These are phyloP conservation scores for Erythrophleum ivorense DNA, from an alignment of 331 rosid genomes.

Conservation along the genomic window DNA sequence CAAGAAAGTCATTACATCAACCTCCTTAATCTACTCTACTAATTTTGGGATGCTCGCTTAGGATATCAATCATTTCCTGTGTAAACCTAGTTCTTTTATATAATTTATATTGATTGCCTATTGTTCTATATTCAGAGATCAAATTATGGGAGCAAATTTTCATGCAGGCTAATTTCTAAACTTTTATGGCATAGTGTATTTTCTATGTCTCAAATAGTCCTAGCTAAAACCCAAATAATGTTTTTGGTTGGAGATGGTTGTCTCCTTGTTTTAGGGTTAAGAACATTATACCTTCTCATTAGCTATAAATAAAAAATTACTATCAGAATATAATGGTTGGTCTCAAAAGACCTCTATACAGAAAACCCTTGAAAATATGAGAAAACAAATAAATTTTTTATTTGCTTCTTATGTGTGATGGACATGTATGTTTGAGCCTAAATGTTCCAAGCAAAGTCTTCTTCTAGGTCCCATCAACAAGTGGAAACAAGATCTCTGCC, in stretches of 20 bases:
- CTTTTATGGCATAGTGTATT: background rate
- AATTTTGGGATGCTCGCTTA: background rate
- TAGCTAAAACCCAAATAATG: background rate
- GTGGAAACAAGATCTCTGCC: background rate
- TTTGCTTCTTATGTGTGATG: no score
- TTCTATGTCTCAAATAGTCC: background rate
- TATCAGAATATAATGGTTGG: no score
- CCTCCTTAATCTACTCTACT: slow-evolving; percentile 9
- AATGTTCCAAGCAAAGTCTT: no score
- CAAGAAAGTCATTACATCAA: background rate
- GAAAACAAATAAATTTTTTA: no score
- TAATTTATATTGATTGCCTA: background rate
- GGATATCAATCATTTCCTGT: background rate
- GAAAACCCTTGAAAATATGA: no score
- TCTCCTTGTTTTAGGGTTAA: background rate
- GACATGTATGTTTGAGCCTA: no score
- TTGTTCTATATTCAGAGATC: background rate
- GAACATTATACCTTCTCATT: no score
- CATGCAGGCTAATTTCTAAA: background rate
- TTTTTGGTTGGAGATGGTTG: background rate
- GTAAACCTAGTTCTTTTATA: background rate
- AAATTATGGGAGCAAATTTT: background rate
- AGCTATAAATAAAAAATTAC: no score
- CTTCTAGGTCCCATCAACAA: background rate
- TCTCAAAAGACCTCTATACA: no score